phyloP scores from a whole-genome alignment of 495 filamentous ascomycete genomes.

The Lentithecium fluviatile region DNA sequence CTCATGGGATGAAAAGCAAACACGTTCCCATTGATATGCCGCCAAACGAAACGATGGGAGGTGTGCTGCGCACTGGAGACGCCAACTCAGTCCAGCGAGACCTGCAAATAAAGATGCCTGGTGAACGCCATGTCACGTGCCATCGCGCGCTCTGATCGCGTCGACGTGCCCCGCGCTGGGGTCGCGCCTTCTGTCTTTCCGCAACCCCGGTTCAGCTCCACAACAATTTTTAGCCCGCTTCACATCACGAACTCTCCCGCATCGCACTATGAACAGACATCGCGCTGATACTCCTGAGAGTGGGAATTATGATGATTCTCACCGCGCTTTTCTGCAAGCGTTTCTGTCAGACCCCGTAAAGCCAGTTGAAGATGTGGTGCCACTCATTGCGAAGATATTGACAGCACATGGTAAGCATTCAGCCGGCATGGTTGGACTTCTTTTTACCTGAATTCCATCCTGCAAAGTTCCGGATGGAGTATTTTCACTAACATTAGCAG shows the following conservation, averaged over 20 bases:
- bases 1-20: too few species aligned
- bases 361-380: conserved; percentile 70
- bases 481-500: conserved; percentile 4
- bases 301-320: conserved; percentile 56
- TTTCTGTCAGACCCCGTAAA: conserved; percentile 75
- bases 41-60: too few species aligned
- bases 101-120: too few species aligned
- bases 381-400: conserved; percentile 74
- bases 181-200: too few species aligned
- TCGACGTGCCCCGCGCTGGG: too few species aligned
- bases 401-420: conserved; percentile 50
- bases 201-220: neutral
- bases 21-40: too few species aligned
- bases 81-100: too few species aligned
- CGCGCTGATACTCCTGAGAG: conserved; percentile 3
- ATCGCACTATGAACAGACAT: neutral
- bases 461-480: too few species aligned
- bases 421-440: neutral
- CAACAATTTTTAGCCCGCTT: neutral
- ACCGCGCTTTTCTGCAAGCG: conserved; percentile 92
- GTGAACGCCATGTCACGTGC: too few species aligned
- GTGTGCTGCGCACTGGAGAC: too few species aligned
- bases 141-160: too few species aligned
- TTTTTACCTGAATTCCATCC: too few species aligned
- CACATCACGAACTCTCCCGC: neutral